A percentile compares a stretch with the other conserved stretches of the same genome.
These are phyloP conservation scores for Nakazawaea sp. DNA, from an alignment of 805 yeast species.

Conservation along the genomic window DNA sequence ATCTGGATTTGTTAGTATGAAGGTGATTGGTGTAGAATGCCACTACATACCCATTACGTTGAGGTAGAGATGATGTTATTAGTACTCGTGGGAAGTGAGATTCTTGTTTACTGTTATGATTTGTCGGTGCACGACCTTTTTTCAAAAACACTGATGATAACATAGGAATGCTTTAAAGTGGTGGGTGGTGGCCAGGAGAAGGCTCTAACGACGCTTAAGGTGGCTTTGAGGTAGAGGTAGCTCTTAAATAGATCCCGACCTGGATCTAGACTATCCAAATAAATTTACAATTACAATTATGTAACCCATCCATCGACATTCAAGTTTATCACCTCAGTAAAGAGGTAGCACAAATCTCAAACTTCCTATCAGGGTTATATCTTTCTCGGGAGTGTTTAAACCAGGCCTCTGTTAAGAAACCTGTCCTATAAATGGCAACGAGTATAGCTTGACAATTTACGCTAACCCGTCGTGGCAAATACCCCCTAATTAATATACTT, in stretches of 20 bases:
- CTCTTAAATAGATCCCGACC: no score
- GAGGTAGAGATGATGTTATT: no score
- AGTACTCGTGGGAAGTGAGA: no score
- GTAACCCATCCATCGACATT: constrained; percentile 51
- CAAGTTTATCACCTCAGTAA: constrained; percentile 47
- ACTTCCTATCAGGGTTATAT: constrained; percentile 51
- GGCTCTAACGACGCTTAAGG: no score
- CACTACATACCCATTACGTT: background rate
- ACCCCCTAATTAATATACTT: constrained; percentile 42
- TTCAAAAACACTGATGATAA: no score
- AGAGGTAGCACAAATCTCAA: constrained; percentile 44
- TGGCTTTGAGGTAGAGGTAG: no score
- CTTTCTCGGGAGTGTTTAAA: constrained; percentile 45
- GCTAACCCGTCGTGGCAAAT: constrained; percentile 66
- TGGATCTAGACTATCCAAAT: no score
- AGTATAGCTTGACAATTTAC: constrained; percentile 51
- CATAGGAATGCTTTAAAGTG: no score
- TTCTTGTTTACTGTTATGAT: background rate
- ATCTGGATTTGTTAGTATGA: constrained; percentile 27
- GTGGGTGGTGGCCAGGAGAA: no score
- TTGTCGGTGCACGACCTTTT: no score
- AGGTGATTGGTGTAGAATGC: no score
- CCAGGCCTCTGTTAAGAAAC: constrained; percentile 12
- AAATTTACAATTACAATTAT: no score
- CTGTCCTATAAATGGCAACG: constrained; percentile 51